Conservation (phyloP, 139 green algal species). For the Penium margaritaceum region DNA sequence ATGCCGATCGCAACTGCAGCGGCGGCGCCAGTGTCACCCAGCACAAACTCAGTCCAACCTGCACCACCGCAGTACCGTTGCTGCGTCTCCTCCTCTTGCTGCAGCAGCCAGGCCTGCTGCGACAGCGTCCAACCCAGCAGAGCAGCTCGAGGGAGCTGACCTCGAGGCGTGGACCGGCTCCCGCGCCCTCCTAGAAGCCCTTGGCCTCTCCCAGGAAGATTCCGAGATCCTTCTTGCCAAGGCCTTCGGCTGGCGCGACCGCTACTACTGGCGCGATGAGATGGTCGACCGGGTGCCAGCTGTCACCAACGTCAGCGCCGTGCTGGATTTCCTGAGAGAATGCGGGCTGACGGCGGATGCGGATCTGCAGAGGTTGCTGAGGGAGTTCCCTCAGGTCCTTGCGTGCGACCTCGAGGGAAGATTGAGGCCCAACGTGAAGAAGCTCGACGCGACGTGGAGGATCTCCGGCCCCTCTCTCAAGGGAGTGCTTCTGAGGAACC, state of each 20-base stretch:
- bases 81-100: no score
- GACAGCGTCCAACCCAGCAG: no score
- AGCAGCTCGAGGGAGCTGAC: no score
- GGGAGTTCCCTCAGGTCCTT: conserved; percentile 19
- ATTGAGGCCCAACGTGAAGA: conserved; percentile 3
- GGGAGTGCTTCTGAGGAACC: conserved; percentile 10
- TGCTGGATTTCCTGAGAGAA: not conserved
- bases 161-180: no score
- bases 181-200: conserved; percentile 8
- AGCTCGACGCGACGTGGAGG: conserved; percentile 16
- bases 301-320: not conserved
- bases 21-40: no score
- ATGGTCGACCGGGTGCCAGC: conserved; percentile 20
- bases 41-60: no score
- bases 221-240: conserved; percentile 12
- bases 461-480: conserved; percentile 10
- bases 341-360: not conserved
- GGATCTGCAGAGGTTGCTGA: conserved; percentile 5
- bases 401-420: conserved; percentile 19
- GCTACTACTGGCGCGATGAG: conserved; percentile 33
- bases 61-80: no score
- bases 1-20: no score
- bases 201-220: conserved; percentile 1
- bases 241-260: conserved; percentile 22
- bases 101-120: no score